Percentiles rank a stretch among this genome's conserved stretches.
These are phyloP conservation scores for Colletotrichum sp. DNA, from an alignment of 2,329 filamentous ascomycete species.

Conservation along the genomic window DNA sequence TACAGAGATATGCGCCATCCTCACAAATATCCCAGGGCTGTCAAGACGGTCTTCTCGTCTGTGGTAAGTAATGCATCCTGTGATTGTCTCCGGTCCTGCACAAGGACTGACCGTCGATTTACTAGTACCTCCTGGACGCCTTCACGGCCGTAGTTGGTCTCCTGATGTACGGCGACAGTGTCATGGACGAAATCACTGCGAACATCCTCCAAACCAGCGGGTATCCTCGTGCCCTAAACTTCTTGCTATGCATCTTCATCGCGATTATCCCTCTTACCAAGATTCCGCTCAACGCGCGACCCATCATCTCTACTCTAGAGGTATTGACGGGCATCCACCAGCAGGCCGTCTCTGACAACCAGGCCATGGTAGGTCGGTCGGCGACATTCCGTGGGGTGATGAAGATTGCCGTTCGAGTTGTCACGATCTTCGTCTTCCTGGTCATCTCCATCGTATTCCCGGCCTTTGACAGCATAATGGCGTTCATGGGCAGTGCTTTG, in stretches of 20 bases:
- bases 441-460: constrained; percentile 73
- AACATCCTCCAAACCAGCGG: constrained; percentile 80
- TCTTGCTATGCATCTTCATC: constrained; percentile 84
- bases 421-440: constrained; percentile 75
- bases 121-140: constrained; percentile 78
- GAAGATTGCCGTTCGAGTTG: constrained; percentile 67
- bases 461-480: constrained; percentile 88
- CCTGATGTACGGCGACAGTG: constrained; percentile 93
- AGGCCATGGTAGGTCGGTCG: constrained; percentile 56
- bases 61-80: constrained; percentile 61
- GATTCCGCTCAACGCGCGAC: constrained; percentile 87
- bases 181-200: constrained; percentile 86
- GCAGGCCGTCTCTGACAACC: constrained; percentile 48
- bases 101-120: background rate
- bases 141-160: constrained; percentile 83
- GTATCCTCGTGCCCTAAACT: constrained; percentile 76
- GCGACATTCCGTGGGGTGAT: constrained; percentile 61
- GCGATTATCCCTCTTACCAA: constrained; percentile 95
- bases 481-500: constrained; percentile 84
- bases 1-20: constrained; percentile 74
- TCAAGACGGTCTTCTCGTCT: constrained; percentile 84
- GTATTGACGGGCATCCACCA: constrained; percentile 76
- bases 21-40: constrained; percentile 76
- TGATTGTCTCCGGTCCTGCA: background rate
- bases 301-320: constrained; percentile 84